phyloP scores from a whole-genome alignment of 352 stramenopile genomes.

The Globisporangium nodosum region DNA sequence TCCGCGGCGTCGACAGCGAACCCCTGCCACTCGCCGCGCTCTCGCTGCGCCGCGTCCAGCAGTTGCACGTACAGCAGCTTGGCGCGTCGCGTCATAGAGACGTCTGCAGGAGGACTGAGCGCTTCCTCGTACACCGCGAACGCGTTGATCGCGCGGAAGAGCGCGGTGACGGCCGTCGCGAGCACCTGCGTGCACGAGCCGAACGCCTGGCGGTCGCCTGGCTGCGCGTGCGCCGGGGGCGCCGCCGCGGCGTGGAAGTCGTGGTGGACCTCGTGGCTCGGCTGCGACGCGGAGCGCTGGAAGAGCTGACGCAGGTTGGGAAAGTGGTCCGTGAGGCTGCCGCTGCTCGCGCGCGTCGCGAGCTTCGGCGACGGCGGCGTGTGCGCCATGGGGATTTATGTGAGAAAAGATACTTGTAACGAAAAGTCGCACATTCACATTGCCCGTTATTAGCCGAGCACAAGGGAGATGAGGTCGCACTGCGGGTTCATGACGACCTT shows the following conservation, averaged over 20 bases:
- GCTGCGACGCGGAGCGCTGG: constrained; percentile 18
- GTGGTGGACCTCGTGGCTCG: constrained; percentile 7
- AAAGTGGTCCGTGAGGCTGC: constrained; percentile 13
- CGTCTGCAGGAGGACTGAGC: constrained; percentile 15
- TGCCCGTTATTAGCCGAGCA: neutral
- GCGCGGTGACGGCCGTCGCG: constrained; percentile 35
- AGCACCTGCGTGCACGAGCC: constrained; percentile 53
- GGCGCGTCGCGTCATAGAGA: constrained; percentile 31
- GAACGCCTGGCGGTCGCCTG: constrained; percentile 22
- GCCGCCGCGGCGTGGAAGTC: constrained; percentile 1
- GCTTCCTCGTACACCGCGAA: constrained; percentile 25
- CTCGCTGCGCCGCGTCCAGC: constrained; percentile 57
- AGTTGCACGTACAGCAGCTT: constrained; percentile 70
- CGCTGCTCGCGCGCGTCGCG: constrained; percentile 13
- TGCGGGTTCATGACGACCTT: constrained; percentile 19
- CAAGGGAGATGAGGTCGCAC: constrained; percentile 18
- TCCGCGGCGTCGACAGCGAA: constrained; percentile 21
- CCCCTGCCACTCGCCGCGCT: constrained; percentile 62
- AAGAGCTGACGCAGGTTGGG: constrained; percentile 27
- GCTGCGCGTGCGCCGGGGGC: neutral
- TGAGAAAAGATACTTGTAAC: neutral
- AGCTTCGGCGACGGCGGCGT: constrained; percentile 7
- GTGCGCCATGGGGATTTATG: neutral
- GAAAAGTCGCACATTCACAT: neutral
- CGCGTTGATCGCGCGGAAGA: constrained; percentile 42